phyloP scores from a whole-genome alignment of 129 eudicot species.

The Ambrosia artemisiifolia region DNA sequence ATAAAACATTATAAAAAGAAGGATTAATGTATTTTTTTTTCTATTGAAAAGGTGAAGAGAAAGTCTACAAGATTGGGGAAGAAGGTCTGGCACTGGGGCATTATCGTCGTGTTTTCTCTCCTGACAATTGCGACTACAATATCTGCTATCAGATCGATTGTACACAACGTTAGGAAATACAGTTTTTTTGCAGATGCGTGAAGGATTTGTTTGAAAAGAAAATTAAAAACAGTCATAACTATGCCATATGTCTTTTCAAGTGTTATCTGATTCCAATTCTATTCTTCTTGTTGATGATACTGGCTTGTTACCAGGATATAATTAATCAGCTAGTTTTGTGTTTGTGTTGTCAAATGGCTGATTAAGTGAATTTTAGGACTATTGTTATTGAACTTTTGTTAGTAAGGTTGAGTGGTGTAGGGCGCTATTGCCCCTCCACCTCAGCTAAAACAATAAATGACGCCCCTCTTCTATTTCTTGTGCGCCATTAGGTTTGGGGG shows the following conservation, averaged over 20 bases:
- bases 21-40: background rate
- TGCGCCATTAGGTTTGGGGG: too few relatives aligned
- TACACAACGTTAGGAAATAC: constrained; percentile 34
- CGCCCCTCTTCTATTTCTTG: too few relatives aligned
- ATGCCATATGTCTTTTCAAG: background rate
- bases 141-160: constrained; percentile 42
- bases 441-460: too few relatives aligned
- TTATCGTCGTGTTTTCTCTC: constrained; percentile 40
- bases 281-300: background rate
- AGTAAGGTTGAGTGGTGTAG: background rate
- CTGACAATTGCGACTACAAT: constrained; percentile 50
- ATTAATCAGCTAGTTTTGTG: background rate
- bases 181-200: constrained; percentile 43
- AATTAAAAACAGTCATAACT: background rate
- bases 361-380: background rate
- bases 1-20: background rate
- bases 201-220: background rate
- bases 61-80: constrained; percentile 36
- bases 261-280: background rate
- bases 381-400: too few relatives aligned
- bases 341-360: background rate
- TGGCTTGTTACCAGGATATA: background rate
- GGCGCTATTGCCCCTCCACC: too few relatives aligned
- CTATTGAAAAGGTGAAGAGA: constrained; percentile 42
- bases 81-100: constrained; percentile 48